Conservation (phyloP, 768 basidiomycete species). For the Lactarius trivialis region DNA sequence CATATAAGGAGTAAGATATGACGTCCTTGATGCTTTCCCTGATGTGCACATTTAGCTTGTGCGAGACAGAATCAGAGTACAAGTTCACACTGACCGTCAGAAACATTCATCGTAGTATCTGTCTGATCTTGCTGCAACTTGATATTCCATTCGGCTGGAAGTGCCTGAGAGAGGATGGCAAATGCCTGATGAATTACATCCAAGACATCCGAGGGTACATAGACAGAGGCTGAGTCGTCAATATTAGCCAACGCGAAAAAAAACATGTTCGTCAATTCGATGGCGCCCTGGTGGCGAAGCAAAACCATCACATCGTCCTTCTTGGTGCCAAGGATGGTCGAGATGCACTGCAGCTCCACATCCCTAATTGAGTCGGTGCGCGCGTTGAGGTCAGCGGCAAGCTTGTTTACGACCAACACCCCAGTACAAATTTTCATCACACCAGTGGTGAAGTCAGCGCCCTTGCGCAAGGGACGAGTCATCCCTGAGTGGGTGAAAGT, state of each 20-base stretch:
- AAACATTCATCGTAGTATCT: not conserved
- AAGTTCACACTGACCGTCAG: not conserved
- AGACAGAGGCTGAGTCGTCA: not conserved
- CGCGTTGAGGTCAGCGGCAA: not conserved
- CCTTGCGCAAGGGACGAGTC: not conserved
- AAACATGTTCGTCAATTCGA: not conserved
- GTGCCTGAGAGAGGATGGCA: not conserved
- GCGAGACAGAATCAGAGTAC: not conserved
- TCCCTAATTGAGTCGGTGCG: not conserved
- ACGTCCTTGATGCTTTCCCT: too few relatives aligned
- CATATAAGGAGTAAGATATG: not conserved
- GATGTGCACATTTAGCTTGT: not conserved
- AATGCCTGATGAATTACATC: not conserved
- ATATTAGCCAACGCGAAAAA: not conserved
- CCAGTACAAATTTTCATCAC: not conserved
- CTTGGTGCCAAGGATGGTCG: not conserved
- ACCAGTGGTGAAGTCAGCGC: fast-evolving
- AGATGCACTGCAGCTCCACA: not conserved
- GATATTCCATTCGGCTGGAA: too few relatives aligned
- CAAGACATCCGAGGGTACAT: not conserved
- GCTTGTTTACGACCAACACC: not conserved
- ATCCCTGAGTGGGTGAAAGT: not conserved
- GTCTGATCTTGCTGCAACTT: not conserved
- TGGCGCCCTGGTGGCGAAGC: not conserved
- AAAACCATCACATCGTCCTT: not conserved